Conservation (phyloP, 805 yeast genomes). For the Hanseniaspora osmophila region DNA sequence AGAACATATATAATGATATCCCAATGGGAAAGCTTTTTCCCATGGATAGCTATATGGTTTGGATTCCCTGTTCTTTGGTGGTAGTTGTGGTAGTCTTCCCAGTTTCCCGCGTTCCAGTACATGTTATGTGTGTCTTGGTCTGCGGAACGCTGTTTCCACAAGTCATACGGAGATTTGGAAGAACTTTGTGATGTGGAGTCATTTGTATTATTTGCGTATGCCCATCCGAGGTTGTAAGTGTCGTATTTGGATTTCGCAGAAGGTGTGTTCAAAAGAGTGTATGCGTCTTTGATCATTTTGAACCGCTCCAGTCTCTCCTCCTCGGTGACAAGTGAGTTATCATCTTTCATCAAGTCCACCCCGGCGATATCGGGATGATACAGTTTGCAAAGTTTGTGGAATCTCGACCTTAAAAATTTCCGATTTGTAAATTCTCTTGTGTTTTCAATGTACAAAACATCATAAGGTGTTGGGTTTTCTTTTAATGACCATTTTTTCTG, state of each 20-base stretch:
- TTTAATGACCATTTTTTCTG: conserved; percentile 41
- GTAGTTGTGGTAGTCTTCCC: conserved; percentile 41
- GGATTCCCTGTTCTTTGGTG: conserved; percentile 13
- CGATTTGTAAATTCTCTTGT: conserved; percentile 23
- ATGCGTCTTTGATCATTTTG: conserved; percentile 43
- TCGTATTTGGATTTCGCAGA: conserved; percentile 33
- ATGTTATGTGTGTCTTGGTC: conserved; percentile 16
- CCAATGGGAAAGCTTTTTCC: conserved; percentile 28
- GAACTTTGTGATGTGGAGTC: conserved; percentile 5
- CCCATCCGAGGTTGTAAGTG: conserved; percentile 33
- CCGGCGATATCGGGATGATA: conserved; percentile 64
- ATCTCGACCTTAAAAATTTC: conserved; percentile 31
- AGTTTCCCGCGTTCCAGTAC: conserved; percentile 49
- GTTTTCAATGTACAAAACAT: conserved; percentile 36
- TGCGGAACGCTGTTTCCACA: conserved; percentile 12
- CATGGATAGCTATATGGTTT: conserved; percentile 26
- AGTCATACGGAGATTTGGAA: conserved; percentile 3
- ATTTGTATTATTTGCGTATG: conserved; percentile 20
- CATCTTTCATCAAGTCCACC: conserved; percentile 20
- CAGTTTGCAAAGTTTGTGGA: conserved; percentile 49
- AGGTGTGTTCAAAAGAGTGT: conserved; percentile 37
- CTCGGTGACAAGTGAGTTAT: conserved; percentile 13
- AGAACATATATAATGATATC: conserved; percentile 26
- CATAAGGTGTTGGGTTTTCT: conserved; percentile 53
- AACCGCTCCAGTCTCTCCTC: conserved; percentile 30